Conservation (phyloP, 2,329 filamentous ascomycete genomes). For the Pestalotiopsis sp. region DNA sequence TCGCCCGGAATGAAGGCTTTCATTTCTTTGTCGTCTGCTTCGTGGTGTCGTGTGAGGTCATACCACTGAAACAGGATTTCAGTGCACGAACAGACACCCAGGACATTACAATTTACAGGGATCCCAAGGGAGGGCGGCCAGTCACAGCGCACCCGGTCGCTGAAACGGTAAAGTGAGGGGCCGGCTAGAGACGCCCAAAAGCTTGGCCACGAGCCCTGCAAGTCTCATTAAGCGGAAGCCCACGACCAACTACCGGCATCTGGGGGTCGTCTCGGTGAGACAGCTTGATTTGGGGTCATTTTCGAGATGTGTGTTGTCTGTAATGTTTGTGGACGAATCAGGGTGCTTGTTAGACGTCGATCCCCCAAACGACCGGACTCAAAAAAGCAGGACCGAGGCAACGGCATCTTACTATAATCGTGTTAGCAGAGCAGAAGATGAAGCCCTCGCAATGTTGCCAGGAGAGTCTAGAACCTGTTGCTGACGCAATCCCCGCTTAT, state of each 20-base stretch:
- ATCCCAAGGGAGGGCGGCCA: neutral
- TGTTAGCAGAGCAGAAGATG: neutral
- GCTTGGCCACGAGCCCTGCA: neutral
- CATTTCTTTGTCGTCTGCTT: neutral
- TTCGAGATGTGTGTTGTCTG: neutral
- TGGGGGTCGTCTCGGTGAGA: neutral
- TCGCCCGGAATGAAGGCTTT: neutral
- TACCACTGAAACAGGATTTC: slow-evolving; percentile 1
- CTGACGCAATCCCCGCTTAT: neutral
- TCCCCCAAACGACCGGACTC: neutral
- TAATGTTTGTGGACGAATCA: neutral
- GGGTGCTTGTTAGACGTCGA: neutral
- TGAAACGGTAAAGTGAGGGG: neutral
- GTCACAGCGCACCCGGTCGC: neutral
- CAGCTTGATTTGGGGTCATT: neutral
- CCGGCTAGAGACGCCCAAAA: neutral
- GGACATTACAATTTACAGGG: neutral
- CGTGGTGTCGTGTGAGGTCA: neutral
- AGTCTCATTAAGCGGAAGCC: neutral
- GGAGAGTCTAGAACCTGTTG: neutral
- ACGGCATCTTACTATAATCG: neutral
- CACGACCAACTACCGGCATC: neutral
- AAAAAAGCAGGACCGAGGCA: neutral
- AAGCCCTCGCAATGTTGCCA: neutral
- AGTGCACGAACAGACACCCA: neutral